Evolutionary conservation across 108 stramenopile species (phyloP).

Genomic region (Stephanodiscus minutulus): DNA sequence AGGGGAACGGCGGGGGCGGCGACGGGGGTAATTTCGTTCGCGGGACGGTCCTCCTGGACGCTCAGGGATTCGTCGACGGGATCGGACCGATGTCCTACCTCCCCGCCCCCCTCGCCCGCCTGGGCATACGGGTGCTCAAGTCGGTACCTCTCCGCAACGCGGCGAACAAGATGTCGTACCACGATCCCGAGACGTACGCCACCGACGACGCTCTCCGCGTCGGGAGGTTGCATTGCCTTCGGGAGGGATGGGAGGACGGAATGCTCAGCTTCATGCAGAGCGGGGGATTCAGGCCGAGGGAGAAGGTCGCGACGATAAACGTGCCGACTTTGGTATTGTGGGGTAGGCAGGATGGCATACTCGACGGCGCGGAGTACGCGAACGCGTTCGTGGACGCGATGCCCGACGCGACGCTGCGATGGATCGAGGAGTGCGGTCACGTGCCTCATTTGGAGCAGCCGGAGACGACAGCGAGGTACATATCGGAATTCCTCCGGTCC

Average conservation of each 20-base stretch:
- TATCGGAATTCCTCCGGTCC: slow-evolving; percentile 62
- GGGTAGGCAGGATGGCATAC: slow-evolving; percentile 92
- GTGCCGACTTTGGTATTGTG: slow-evolving; percentile 83
- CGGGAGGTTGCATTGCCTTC: slow-evolving; percentile 82
- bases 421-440: slow-evolving; percentile 94
- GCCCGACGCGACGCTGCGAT: slow-evolving; percentile 70
- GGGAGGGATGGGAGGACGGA: slow-evolving; percentile 87
- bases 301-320: slow-evolving; percentile 66
- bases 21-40: too few relatives aligned
- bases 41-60: slow-evolving; percentile 69
- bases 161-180: slow-evolving; percentile 89
- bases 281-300: slow-evolving; percentile 86
- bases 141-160: slow-evolving; percentile 67
- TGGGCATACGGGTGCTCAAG: slow-evolving; percentile 80
- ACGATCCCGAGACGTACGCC: slow-evolving; percentile 66
- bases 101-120: slow-evolving; percentile 70
- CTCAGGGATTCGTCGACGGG: slow-evolving; percentile 92
- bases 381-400: slow-evolving; percentile 81
- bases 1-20: slow-evolving; percentile 3
- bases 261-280: slow-evolving; percentile 79
- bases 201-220: slow-evolving; percentile 89
- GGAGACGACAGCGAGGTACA: slow-evolving; percentile 72
- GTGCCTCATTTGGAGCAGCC: slow-evolving; percentile 94
- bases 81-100: slow-evolving; percentile 81
- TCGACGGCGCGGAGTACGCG: slow-evolving; percentile 82